Evolutionary conservation across 345 rosid genomes (phyloP), one percentile per base, ranked within the genome.

Genomic region (Geranium brycei): DNA sequence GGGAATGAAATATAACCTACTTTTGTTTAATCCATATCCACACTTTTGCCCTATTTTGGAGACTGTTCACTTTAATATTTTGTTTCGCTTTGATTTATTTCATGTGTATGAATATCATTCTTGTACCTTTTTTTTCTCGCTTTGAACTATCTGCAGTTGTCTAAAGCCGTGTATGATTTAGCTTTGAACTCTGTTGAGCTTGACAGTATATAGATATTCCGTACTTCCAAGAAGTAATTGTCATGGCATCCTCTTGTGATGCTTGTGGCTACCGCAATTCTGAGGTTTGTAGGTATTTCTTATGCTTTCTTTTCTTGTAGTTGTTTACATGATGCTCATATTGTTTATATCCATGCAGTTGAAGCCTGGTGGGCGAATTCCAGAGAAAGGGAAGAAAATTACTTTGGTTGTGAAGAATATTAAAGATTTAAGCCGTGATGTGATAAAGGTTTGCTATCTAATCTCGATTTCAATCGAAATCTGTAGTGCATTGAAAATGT

Each of bases 151-250:
- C 53, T 47, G 53, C 15, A 47, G 5, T 38, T 38, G 47, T 38
- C 47, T 38, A 6, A 47, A 47, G 62, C 40, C 11, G 62, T 0
- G 31, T 60, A 60, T 23, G 11, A 17, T 51, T 60, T 35, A 51
- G 19, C 58, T 32, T 38, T 41, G 38, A 59, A 59, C 38, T 57
- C 41, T 73, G 75, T 78, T 72, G 40, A 60, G 61, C 85, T 83
- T 87, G 75, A 85, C 82, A 19, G 19, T 53, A 17, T 35, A 64
- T 62, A 92, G 98, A 81, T 32, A 92, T 92, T 75, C 98, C 98
- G 38, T 92, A 92, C 75, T 92, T 89, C 74, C 95, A 89, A 68
- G 98, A 92, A 76, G 98, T 92, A 64, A 93, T 89, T 62, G 97
- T 89, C 80, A 92, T 92, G 98, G 95, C 98, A 67, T 87, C 97